A percentile compares a stretch with the other conserved stretches of the same genome.
Conservation (phyloP, 1,284 basidiomycete species). For the Ceratobasidium sp. region DNA sequence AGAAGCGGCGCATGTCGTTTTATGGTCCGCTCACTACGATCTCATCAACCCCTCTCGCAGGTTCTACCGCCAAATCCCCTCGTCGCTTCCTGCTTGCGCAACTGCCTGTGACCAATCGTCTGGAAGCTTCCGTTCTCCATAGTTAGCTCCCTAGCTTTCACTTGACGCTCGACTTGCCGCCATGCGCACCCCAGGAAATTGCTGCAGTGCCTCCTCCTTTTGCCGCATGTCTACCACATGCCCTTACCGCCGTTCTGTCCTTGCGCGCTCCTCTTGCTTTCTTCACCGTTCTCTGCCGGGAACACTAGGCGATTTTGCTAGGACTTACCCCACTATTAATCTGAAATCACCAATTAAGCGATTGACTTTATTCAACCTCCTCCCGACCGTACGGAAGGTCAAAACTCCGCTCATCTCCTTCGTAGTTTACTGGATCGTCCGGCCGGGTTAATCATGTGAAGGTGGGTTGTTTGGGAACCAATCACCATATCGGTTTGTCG, state of each 20-base stretch:
- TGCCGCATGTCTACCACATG: slow-evolving; percentile 33
- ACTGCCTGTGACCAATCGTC: slow-evolving; percentile 30
- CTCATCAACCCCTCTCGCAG: slow-evolving; percentile 37
- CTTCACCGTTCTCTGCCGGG: slow-evolving; percentile 23
- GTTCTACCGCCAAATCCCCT: slow-evolving; percentile 39
- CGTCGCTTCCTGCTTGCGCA: slow-evolving; percentile 29
- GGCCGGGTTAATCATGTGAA: slow-evolving; percentile 36
- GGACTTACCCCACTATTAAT: slow-evolving; percentile 31
- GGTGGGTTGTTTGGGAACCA: slow-evolving; percentile 28
- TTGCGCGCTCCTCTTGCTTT: slow-evolving; percentile 14
- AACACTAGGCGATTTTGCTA: not conserved
- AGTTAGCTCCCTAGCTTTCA: slow-evolving; percentile 17
- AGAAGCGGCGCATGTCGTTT: slow-evolving; percentile 37
- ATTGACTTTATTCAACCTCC: slow-evolving; percentile 34
- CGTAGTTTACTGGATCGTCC: slow-evolving; percentile 10
- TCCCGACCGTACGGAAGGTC: slow-evolving; percentile 4
- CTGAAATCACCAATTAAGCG: slow-evolving; percentile 22
- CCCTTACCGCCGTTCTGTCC: not conserved
- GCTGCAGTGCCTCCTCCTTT: slow-evolving; percentile 28
- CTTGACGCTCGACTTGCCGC: slow-evolving; percentile 28
- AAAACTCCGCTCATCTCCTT: slow-evolving; percentile 32
- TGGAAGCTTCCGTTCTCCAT: slow-evolving; percentile 32
- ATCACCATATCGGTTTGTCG: slow-evolving; percentile 34
- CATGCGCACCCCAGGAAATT: slow-evolving; percentile 23
- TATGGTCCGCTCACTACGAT: slow-evolving; percentile 31